Conservation (phyloP, 2,329 filamentous ascomycete species). For the Epichloe sibirici region DNA sequence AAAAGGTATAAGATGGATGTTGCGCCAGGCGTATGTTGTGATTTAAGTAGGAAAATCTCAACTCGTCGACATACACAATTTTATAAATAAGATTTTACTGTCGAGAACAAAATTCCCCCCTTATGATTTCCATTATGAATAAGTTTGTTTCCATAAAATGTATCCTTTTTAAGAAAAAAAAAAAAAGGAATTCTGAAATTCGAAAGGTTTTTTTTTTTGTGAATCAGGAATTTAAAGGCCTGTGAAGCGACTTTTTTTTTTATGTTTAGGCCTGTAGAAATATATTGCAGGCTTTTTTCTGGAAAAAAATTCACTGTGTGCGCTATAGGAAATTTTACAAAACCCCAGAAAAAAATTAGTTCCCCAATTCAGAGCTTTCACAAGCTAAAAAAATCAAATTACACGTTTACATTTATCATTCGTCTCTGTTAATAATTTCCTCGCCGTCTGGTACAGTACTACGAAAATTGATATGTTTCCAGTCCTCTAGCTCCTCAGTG, state of each 20-base stretch:
- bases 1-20: background rate
- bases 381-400: too few relatives aligned
- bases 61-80: too few relatives aligned
- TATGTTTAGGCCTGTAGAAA: background rate
- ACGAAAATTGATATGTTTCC: conserved; percentile 73
- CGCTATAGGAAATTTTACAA: too few relatives aligned
- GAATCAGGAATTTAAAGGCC: background rate
- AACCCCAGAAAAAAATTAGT: too few relatives aligned
- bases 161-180: too few relatives aligned
- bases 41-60: background rate
- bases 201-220: background rate
- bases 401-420: background rate
- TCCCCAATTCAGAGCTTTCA: too few relatives aligned
- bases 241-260: background rate
- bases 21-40: background rate
- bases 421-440: background rate
- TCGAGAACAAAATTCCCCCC: too few relatives aligned
- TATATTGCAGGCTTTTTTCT: background rate
- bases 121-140: too few relatives aligned
- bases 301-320: background rate
- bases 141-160: too few relatives aligned
- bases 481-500: conserved; percentile 89
- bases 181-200: too few relatives aligned
- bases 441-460: background rate
- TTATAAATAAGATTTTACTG: too few relatives aligned